Evolutionary conservation across 2,329 filamentous ascomycete genomes (phyloP), one percentile per base, ranked within the genome.

Genomic region (Xylaria arbuscula): DNA sequence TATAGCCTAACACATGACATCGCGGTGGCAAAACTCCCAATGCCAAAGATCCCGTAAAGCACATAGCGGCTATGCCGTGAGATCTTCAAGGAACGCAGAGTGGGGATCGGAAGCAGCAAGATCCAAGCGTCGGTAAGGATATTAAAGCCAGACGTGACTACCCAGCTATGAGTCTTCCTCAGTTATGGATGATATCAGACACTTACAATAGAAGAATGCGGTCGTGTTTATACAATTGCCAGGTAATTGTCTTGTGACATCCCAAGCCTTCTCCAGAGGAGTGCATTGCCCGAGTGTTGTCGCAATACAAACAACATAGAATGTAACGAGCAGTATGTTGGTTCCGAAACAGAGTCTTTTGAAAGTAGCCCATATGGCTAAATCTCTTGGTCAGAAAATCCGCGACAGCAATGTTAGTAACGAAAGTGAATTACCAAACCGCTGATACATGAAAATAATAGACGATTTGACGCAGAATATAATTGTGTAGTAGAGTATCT

Each of bases 1-100:
- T 82, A 79, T 13, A 83, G 72, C 1, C 81, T 80, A 22, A 82
- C 77, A 40, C 80, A 77, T 7, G 80, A 80, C 64, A 78, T 79
- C 34, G 80, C 75, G 4, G 78, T 76, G 5, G 80, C 80, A 50
- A 83, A 79, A 17, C 70, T 70, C n/a, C 80, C 80, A 9, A 78
- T 77, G 1, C 82, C 81, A 57, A 85, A 85, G 48, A 85, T 77
- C 19, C 79, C 61, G 47, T 80, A 77, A 45, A 90, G 80, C 0
- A 85, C 86, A 15, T 85, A 74, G 62, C 87, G 86, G 64, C 87
- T 84, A 2, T 79, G 79, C 3, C 74, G 75, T 0, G 85, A 83
- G 7, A 87, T 84, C 64, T 84, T 79, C 2, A 87, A 79, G 2
- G 78, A 78, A 0, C 81, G 76, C 0, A 86, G 76, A 1, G 84